These are phyloP conservation scores for Musa itinerans DNA, from an alignment of 176 grass and related monocot genomes.

Conservation along the genomic window DNA sequence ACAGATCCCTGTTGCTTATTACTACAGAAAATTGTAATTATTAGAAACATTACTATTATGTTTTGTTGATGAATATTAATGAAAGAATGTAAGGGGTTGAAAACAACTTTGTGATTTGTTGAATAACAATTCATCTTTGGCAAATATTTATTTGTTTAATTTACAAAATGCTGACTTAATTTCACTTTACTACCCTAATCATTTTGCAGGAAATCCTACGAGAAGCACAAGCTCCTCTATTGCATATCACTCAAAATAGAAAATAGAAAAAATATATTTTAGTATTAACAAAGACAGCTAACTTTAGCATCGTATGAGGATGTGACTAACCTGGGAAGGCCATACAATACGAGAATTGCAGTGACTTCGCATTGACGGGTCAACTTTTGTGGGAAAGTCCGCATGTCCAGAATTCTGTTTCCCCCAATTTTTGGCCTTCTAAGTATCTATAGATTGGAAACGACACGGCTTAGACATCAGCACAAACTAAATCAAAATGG, in stretches of 20 bases:
- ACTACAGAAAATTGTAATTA: no score
- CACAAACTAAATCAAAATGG: neutral
- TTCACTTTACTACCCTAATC: neutral
- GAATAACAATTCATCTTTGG: no score
- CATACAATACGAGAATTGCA: conserved; percentile 88
- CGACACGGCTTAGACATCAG: neutral
- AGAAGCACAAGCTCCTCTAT: neutral
- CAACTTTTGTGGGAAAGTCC: conserved; percentile 70
- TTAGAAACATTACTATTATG: no score
- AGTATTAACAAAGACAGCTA: neutral
- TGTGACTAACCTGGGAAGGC: conserved; percentile 79
- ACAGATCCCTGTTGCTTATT: no score
- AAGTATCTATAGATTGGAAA: conserved; percentile 46
- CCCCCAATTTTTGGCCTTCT: conserved; percentile 69
- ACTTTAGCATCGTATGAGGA: neutral
- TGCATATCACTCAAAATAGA: neutral
- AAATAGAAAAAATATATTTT: neutral
- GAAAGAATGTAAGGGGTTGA: no score
- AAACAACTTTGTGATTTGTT: no score
- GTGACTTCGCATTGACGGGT: conserved; percentile 77
- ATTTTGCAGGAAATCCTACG: neutral
- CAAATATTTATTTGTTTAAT: no score
- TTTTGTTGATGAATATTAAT: no score
- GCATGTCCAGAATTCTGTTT: conserved; percentile 67
- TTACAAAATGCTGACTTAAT: no score